These are phyloP conservation scores for Puccinia triticina DNA, from an alignment of 1,284 basidiomycete genomes.

Conservation along the genomic window DNA sequence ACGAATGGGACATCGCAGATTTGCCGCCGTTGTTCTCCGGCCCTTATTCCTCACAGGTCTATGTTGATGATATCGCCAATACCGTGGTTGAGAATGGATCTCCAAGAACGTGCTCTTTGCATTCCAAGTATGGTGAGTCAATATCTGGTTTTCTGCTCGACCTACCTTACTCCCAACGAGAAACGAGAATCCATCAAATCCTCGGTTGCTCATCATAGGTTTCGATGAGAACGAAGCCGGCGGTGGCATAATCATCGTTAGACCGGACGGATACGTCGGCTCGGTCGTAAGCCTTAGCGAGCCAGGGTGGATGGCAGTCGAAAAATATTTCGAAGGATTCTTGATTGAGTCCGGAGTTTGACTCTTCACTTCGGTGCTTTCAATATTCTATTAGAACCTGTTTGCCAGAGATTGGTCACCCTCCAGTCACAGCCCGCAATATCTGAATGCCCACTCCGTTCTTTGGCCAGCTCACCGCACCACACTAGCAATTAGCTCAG, in stretches of 20 bases:
- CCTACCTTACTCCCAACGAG: background rate
- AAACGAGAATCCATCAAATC: background rate
- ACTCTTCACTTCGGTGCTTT: background rate
- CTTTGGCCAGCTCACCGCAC: too few species aligned
- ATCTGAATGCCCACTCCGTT: too few species aligned
- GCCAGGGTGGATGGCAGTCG: slow-evolving; percentile 55
- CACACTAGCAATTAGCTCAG: too few species aligned
- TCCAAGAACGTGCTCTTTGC: slow-evolving; percentile 15
- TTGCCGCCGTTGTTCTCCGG: slow-evolving; percentile 17
- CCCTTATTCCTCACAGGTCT: slow-evolving; percentile 21
- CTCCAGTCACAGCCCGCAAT: background rate
- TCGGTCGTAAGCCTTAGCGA: slow-evolving; percentile 53
- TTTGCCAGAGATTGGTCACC: background rate
- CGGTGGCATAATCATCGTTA: slow-evolving; percentile 57
- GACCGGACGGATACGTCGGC: slow-evolving; percentile 59
- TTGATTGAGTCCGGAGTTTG: slow-evolving; percentile 33
- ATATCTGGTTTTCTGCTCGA: slow-evolving; percentile 52
- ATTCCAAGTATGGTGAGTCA: slow-evolving; percentile 52
- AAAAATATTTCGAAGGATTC: slow-evolving; percentile 57
- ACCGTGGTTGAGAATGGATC: background rate
- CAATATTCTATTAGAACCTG: too few species aligned
- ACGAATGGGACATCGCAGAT: slow-evolving; percentile 57
- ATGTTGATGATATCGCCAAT: slow-evolving; percentile 37
- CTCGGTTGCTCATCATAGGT: slow-evolving; percentile 52
- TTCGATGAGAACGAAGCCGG: slow-evolving; percentile 56